Conservation (phyloP, 2,329 filamentous ascomycete species). For the Dactylellina haptotyla region DNA sequence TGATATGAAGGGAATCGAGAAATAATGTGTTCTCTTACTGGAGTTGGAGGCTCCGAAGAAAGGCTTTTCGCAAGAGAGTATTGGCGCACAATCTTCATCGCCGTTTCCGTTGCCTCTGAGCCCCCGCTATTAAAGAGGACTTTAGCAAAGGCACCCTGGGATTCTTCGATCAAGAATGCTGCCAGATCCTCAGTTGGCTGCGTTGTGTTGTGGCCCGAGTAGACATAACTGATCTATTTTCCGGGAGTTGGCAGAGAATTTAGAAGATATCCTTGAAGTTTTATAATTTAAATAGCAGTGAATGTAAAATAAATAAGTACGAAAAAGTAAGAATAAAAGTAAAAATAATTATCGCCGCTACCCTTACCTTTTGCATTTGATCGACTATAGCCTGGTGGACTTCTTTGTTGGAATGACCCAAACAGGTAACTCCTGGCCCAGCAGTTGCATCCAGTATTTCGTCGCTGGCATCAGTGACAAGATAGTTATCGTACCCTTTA, state of each 20-base stretch:
- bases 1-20: conserved; percentile 74
- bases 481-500: conserved; percentile 36
- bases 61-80: conserved; percentile 70
- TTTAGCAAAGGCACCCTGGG: conserved; percentile 41
- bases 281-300: too few relatives aligned
- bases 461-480: conserved; percentile 31
- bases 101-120: conserved; percentile 75
- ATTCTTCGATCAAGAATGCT: conserved; percentile 65
- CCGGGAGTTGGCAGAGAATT: too few relatives aligned
- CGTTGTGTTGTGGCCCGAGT: conserved; percentile 60
- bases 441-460: conserved; percentile 76
- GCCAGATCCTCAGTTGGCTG: conserved; percentile 68
- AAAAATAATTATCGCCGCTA: too few relatives aligned
- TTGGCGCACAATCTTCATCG: conserved; percentile 74
- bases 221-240: conserved; percentile 60
- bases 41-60: conserved; percentile 62
- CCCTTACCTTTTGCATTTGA: conserved; percentile 68
- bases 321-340: too few relatives aligned
- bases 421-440: conserved; percentile 76
- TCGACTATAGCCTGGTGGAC: conserved; percentile 70
- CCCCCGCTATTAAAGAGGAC: conserved; percentile 58
- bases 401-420: conserved; percentile 74
- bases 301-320: too few relatives aligned
- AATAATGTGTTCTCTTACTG: conserved; percentile 71
- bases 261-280: too few relatives aligned